Evolutionary conservation across 108 stramenopile genomes (phyloP), one percentile per base, ranked within the genome.

Genomic region (Skeletonema costatum): DNA sequence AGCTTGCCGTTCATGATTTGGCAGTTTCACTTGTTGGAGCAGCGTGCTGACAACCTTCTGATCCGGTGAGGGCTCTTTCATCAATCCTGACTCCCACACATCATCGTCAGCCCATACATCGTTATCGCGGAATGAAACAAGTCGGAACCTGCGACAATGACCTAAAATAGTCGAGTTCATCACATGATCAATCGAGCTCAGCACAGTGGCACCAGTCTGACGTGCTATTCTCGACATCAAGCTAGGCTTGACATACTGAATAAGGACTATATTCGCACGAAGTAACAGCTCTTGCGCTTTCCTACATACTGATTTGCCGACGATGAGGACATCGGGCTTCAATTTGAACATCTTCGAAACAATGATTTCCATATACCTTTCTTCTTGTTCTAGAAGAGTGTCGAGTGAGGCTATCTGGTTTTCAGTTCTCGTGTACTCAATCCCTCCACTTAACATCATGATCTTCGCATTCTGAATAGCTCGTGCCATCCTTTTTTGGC

Each of bases 341-440:
- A 97, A 64, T 60, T 96, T 92, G 56, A 94, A 74, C 35, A 99
- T 97, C 66, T 97, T 97, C 19, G 89, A 86, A 21, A 97, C 97
- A 16, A 98, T 74, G 35, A 98, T 97, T 81, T 98, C 89, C 78
- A 96, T 96, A 84, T 96, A 97, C 63, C 96, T 93, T 42, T 94
- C 90, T 76, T 99, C 98, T 70, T 93, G 92, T 71, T 98, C 98
- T 50, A 98, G 72, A 33, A 98, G 75, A 8, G 96, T 96, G 67
- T 98, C 96, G 36, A 98, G 68, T 0, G 92, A 96, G 6, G 93
- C 90, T 30, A 98, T 93, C 32, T 89, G 85, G 64, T 89, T 86
- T 60, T 94, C 96, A 11, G 89, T 86, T 53, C 98, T 88, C 6
- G 95, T 94, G 70, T 94, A 98, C 69, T 98, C 97, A 48, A 99